Evolutionary conservation across 2,329 filamentous ascomycete species (phyloP), one percentile per base, ranked within the genome.

Genomic region (Nannizzia gypsea): DNA sequence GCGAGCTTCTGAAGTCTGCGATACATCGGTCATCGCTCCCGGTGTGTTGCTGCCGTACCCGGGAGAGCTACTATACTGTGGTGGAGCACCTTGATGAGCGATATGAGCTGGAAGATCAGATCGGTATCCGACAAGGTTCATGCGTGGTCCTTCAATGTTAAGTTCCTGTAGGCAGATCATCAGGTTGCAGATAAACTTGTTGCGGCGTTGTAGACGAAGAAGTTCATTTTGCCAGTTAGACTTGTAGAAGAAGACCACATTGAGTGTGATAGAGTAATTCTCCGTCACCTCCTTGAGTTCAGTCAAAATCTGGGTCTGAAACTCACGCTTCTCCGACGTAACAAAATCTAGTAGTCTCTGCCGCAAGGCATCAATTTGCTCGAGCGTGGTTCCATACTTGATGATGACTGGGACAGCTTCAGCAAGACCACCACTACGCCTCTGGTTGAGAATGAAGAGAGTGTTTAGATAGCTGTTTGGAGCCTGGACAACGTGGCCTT

Each of bases 221-320:
- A 95, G 79, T 71, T 97, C 92, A 70, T 96, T 96, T 71, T 97
- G 92, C 83, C 88, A 96, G 72, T 92, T 96, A 61, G 87, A 90
- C 73, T 96, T 96, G 81, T 96, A 95, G 78, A 96, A 96, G 78
- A 96, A 96, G 68, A 96, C 86, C 60, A 97, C 84, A 73, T 96
- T 96, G 68, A 96, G 81, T 3, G 85, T 90, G 68, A 95, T 86
- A 4, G 87, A 88, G 70, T 92, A 89, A 38, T 90, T 89, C 67
- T 96, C 86, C 24, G 86, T 84, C 57, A 97, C 85, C 6, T 84
- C 83, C 24, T 83, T 83, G 66, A 97, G 78, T 73, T 96, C 90
- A 0, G 89, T 95, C 40, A 96, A 81, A 60, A 96, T 90, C 65
- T 91, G 92, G 63, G 81, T 79, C 66, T 92, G 88, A 70, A 89